phyloP scores from a whole-genome alignment of 345 rosid species.

The Syzygium aromaticum region DNA sequence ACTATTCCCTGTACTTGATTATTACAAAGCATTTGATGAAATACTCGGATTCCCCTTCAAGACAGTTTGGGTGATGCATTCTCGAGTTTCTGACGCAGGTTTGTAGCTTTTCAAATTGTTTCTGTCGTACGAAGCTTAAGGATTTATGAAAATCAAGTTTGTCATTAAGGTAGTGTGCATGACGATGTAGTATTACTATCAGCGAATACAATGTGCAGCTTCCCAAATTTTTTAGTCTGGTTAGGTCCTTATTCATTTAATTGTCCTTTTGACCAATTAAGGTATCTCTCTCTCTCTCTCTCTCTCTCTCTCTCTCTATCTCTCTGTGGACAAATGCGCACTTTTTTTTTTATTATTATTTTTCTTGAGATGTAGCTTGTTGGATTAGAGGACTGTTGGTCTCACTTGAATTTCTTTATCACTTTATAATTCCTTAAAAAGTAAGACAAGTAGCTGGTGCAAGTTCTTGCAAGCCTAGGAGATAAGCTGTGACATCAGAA shows the following conservation, averaged over 20 bases:
- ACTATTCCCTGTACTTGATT: neutral
- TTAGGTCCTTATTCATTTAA: neutral
- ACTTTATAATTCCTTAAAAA: neutral
- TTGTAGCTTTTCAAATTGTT: neutral
- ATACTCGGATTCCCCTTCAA: slow-evolving; percentile 1
- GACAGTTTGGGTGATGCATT: neutral
- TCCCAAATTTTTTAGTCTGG: neutral
- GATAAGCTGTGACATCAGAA: neutral
- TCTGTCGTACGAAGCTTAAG: neutral
- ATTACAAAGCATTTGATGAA: neutral
- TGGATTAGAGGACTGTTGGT: neutral
- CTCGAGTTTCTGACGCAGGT: neutral
- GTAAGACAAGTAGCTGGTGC: neutral
- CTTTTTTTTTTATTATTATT: neutral
- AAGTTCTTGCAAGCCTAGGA: neutral
- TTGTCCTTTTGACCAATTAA: slow-evolving; percentile 17
- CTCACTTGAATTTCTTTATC: neutral
- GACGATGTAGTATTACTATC: neutral
- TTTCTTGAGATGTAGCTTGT: neutral
- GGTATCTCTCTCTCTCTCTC: slow-evolving; percentile 32
- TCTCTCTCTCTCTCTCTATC: neutral
- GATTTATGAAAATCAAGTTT: neutral
- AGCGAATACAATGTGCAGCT: neutral
- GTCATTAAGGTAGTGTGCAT: neutral
- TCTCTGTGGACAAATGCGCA: neutral